These are phyloP conservation scores for Coemansia umbellata DNA, from an alignment of 192 early-diverging fungal genomes.

Conservation along the genomic window DNA sequence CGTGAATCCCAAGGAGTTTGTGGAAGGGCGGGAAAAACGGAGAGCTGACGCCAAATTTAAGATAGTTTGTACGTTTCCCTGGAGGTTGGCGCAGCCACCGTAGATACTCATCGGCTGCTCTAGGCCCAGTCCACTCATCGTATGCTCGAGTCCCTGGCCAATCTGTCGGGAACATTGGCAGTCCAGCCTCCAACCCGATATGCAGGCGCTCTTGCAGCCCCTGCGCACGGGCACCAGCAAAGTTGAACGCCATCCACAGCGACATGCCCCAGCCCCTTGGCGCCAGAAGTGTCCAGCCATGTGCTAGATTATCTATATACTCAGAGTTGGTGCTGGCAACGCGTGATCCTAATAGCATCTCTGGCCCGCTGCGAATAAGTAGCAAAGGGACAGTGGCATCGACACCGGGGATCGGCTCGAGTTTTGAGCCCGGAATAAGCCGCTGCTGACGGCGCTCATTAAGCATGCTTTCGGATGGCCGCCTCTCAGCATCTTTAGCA, in stretches of 20 bases:
- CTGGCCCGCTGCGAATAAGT: slow-evolving; percentile 71
- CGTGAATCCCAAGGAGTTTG: slow-evolving; percentile 28
- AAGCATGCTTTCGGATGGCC: slow-evolving; percentile 55
- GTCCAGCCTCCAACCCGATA: slow-evolving; percentile 72
- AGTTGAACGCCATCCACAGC: slow-evolving; percentile 85
- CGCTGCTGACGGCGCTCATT: slow-evolving; percentile 54
- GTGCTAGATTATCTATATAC: slow-evolving; percentile 29
- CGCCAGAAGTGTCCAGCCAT: slow-evolving; percentile 81
- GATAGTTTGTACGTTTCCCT: slow-evolving; percentile 79
- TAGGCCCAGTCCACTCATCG: slow-evolving; percentile 43
- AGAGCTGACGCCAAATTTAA: slow-evolving; percentile 57
- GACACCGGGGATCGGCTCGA: slow-evolving; percentile 37
- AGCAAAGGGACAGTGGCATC: slow-evolving; percentile 78
- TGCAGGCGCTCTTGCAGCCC: slow-evolving; percentile 70
- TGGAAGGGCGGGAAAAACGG: slow-evolving; percentile 74
- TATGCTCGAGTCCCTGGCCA: slow-evolving; percentile 73
- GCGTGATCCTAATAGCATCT: slow-evolving; percentile 20
- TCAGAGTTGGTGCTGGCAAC: slow-evolving; percentile 47
- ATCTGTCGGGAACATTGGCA: slow-evolving; percentile 80
- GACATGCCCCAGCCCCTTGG: slow-evolving; percentile 79
- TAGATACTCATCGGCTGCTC: slow-evolving; percentile 39
- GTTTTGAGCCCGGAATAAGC: slow-evolving; percentile 70
- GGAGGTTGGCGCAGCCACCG: slow-evolving; percentile 68
- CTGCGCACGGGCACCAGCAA: slow-evolving; percentile 79
- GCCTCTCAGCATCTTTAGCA: slow-evolving; percentile 32